Conservation (phyloP, 2,329 filamentous ascomycete species). For the Aureobasidium leucospermi region DNA sequence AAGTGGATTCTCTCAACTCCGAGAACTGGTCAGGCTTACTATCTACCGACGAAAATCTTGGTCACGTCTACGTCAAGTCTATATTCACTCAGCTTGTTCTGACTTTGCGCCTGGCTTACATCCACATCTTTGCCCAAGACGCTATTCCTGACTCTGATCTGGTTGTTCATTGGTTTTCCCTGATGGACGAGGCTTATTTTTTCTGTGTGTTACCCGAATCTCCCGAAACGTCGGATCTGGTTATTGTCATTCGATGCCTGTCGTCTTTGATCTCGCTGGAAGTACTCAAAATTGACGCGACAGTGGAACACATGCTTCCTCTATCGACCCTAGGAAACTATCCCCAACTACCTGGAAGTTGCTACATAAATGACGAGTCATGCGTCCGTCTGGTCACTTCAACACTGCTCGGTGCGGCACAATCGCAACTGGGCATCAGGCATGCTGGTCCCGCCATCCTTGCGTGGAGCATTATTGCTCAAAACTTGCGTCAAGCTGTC, state of each 20-base stretch:
- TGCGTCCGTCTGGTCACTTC: conserved; percentile 67
- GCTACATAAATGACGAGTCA: conserved; percentile 62
- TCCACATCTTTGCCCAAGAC: conserved; percentile 34
- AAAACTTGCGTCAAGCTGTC: conserved; percentile 59
- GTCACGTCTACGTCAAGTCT: conserved; percentile 56
- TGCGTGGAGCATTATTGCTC: conserved; percentile 71
- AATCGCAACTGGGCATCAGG: conserved; percentile 30
- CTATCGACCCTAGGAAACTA: conserved; percentile 12
- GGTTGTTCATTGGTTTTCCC: conserved; percentile 65
- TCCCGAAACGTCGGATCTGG: neutral
- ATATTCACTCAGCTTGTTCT: conserved; percentile 66
- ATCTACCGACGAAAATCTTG: conserved; percentile 47
- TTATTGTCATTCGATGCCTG: conserved; percentile 53
- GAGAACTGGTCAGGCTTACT: conserved; percentile 42
- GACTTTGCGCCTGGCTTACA: conserved; percentile 46
- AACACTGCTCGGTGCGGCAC: conserved; percentile 57
- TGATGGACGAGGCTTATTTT: conserved; percentile 63
- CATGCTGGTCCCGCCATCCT: conserved; percentile 65
- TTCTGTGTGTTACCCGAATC: conserved; percentile 53
- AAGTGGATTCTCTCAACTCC: conserved; percentile 29
- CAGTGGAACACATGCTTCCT: conserved; percentile 44
- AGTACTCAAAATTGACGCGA: conserved; percentile 61
- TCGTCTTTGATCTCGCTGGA: conserved; percentile 63
- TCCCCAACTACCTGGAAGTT: conserved; percentile 29
- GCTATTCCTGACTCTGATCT: conserved; percentile 32